phyloP scores from a whole-genome alignment of 1,139 yeast genomes.

The Blastobotrys petasosporus region DNA sequence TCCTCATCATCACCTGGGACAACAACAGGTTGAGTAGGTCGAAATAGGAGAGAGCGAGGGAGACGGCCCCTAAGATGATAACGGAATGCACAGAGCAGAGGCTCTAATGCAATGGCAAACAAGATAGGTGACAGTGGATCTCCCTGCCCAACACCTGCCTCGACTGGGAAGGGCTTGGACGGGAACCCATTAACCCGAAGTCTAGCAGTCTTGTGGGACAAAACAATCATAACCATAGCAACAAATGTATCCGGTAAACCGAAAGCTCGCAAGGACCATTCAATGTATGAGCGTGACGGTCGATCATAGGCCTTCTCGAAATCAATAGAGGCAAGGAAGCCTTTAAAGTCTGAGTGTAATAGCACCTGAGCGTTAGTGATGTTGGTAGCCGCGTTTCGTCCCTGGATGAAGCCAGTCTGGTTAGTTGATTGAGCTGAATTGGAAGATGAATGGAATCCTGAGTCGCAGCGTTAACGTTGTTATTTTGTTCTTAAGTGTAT shows the following conservation, averaged over 20 bases:
- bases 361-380: slow-evolving; percentile 5
- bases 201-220: not conserved
- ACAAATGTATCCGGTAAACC: not conserved
- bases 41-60: no score
- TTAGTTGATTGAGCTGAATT: no score
- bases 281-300: not conserved
- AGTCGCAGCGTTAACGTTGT: no score
- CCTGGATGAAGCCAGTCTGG: slow-evolving; percentile 9
- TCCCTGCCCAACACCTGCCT: slow-evolving; percentile 5
- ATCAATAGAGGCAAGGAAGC: not conserved
- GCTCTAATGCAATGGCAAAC: slow-evolving; percentile 5
- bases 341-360: not conserved
- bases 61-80: no score
- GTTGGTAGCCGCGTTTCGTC: slow-evolving; percentile 1
- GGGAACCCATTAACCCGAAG: not conserved
- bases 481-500: no score
- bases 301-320: slow-evolving; percentile 8
- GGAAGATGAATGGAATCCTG: no score
- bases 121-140: slow-evolving; percentile 5
- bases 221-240: not conserved
- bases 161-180: not conserved
- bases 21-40: no score
- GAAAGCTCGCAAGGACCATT: not conserved
- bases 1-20: no score
- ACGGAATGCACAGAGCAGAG: slow-evolving; percentile 1